Conservation (phyloP, 495 filamentous ascomycete species). For the Penicillium roqueforti region DNA sequence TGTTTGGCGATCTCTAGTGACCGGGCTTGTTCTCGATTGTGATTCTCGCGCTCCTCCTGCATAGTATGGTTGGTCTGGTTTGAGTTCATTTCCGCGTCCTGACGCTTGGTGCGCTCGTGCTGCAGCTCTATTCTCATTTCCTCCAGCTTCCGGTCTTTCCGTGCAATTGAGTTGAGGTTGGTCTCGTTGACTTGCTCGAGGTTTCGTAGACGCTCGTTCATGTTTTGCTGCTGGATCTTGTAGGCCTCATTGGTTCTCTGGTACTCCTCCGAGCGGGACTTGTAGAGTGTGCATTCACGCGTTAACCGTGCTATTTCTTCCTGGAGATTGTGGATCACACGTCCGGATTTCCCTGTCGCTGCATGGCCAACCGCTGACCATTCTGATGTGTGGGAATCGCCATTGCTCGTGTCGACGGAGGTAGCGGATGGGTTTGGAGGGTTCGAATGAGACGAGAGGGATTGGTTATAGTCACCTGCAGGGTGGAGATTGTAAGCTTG, state of each 20-base stretch:
- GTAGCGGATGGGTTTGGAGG: slow-evolving; percentile 15
- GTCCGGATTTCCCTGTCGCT: slow-evolving; percentile 81
- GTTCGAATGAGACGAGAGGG: slow-evolving; percentile 3
- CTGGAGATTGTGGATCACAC: slow-evolving; percentile 85
- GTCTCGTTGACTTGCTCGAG: slow-evolving; percentile 67
- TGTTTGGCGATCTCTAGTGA: slow-evolving; percentile 52
- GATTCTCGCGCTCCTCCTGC: slow-evolving; percentile 49
- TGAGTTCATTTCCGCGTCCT: slow-evolving; percentile 59
- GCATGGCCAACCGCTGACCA: slow-evolving; percentile 82
- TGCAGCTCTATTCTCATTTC: slow-evolving; percentile 64
- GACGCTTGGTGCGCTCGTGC: slow-evolving; percentile 58
- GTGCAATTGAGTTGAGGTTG: slow-evolving; percentile 64
- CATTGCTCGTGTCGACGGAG: slow-evolving; percentile 25
- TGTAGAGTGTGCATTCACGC: slow-evolving; percentile 73
- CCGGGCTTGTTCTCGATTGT: slow-evolving; percentile 59
- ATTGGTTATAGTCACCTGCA: slow-evolving; percentile 6
- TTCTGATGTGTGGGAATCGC: slow-evolving; percentile 42
- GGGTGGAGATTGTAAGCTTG: slow-evolving; percentile 22
- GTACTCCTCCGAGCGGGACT: slow-evolving; percentile 66
- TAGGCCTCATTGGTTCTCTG: slow-evolving; percentile 67
- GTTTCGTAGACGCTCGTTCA: slow-evolving; percentile 55
- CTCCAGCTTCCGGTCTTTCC: slow-evolving; percentile 78
- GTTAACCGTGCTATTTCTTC: slow-evolving; percentile 82
- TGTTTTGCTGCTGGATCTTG: slow-evolving; percentile 67
- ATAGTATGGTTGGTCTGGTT: slow-evolving; percentile 59